Conservation (phyloP, 192 early-diverging fungal genomes). For the Thamnidium elegans region DNA sequence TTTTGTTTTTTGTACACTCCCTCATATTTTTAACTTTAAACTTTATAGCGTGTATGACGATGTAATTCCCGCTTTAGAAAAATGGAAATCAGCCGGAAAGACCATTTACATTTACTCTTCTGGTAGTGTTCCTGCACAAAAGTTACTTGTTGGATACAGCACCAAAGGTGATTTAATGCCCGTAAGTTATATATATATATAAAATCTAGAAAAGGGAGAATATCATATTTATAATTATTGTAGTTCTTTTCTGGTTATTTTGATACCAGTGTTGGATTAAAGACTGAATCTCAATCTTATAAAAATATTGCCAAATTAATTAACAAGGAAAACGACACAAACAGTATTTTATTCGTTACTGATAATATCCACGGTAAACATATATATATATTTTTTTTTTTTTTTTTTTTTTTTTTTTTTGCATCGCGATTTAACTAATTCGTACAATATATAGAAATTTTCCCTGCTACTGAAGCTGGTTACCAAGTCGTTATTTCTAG, state of each 20-base stretch:
- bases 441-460: conserved; percentile 55
- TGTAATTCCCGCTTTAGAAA: conserved; percentile 73
- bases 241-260: conserved; percentile 83
- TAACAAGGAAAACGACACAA: conserved; percentile 39
- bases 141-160: conserved; percentile 84
- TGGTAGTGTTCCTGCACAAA: conserved; percentile 91
- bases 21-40: neutral
- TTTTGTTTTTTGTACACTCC: too few species aligned
- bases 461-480: conserved; percentile 70
- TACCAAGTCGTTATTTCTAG: conserved; percentile 65
- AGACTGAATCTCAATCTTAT: conserved; percentile 71
- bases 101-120: conserved; percentile 95
- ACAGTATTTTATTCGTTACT: conserved; percentile 79
- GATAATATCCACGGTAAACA: conserved; percentile 76
- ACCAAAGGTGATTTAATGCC: conserved; percentile 74
- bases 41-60: conserved; percentile 74
- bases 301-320: conserved; percentile 70
- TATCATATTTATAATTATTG: neutral
- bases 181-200: conserved; percentile 30
- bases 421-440: conserved; percentile 4
- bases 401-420: conserved; percentile 11
- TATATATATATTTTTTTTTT: conserved; percentile 6
- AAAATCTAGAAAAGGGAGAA: neutral
- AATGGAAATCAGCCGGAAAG: conserved; percentile 60
- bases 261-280: conserved; percentile 88